Evolutionary conservation across 1,139 yeast genomes (phyloP), one percentile per base, ranked within the genome.

Genomic region (Taphrina wiesneri): DNA sequence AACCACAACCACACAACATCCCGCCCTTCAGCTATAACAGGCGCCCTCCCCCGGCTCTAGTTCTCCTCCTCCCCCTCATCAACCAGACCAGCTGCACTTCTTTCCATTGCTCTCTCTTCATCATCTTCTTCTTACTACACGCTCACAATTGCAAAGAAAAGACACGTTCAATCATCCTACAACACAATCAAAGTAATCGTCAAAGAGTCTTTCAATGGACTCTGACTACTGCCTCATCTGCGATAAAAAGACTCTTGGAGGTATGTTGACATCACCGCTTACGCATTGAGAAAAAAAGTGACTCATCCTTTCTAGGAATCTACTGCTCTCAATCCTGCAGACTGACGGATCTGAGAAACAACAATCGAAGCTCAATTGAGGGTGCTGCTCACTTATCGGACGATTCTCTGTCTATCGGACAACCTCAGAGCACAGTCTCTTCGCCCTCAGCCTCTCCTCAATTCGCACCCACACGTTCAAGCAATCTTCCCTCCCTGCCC

Each of bases 161-260:
- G 23, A n/a, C 32, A 13, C 5, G 11, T 13, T 26, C n/a, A n/a
- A 13, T 17, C 45, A n/a, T 7, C 54, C 28, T 19, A 13, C n/a
- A 23, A 13, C 28, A 17, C 56, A 52, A 34, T 23, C 45, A 52
- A 19, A 41, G 15, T 56, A 23, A 15, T 49, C 36, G 34, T 28
- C 15, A 28, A 26, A 7, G 26, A 21, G 52, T 15, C n/a, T 23
- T n/a, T 3, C 2, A 23, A 60, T 60, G 64, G 64, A 60, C 57
- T 53, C 56, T 25, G 64, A 60, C 57, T 60, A 49, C 64, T 60
- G 64, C 64, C 64, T 60, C 64, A 60, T 60, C 64, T 60, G 64
- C 52, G 56, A 60, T 36, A 60, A 53, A 47, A 52, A 60, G 30
- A 60, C 64, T 23, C 64, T 60, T 32, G 64, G 64, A 6, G 64